Base-by-base conservation (phyloP, 2,329 filamentous ascomycete species). In the Lecanicillium sp. region DNA sequence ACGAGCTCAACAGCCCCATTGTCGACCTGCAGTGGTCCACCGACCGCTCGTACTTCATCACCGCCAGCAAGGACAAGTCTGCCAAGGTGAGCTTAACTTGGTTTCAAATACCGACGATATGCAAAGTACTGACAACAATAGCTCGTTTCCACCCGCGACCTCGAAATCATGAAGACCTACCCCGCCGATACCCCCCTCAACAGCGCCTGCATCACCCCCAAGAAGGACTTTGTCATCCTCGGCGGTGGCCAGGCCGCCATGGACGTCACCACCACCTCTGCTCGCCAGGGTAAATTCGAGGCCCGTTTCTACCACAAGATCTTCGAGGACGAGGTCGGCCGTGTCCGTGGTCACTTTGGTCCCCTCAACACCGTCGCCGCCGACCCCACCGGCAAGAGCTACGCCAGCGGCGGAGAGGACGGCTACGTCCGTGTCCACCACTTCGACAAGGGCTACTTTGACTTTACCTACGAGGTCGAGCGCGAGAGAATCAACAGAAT, bases 231-330 rank as follows among this genome's bases (percentile, higher is more conserved):
- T 65, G 91, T 98, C 57, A 94, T 98, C 63, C 85, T 98, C 37
- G 93, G 93, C 61, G 93, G 93, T 81, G 93, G 93, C 60, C 93
- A 98, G 74, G 93, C 90, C 56, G 93, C 93, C 65, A 96, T 96
- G 89, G 91, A 97, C 65, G 93, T 98, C 70, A 98, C 93, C 51
- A 94, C 88, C 47, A 97, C 93, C 44, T 86, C 86, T 27, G 84
- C 90, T 42, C 83, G 93, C 57, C 93, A 98, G 77, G 93, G 93
- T 73, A 97, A 97, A 74, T 98, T 98, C 76, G 93, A 98, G 72
- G 93, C 93, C 37, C 84, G 93, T 57, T 98, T 98, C 79, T 98
- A 96, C 79, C 93, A 98, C 84, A 97, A 95, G 80, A 86, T 98
- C 67, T 97, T 98, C 67, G 90, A 95, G 72, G 91, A 98, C 70